These are phyloP conservation scores for Whalleya microplaca DNA, from an alignment of 2,329 filamentous ascomycete species.

Conservation along the genomic window DNA sequence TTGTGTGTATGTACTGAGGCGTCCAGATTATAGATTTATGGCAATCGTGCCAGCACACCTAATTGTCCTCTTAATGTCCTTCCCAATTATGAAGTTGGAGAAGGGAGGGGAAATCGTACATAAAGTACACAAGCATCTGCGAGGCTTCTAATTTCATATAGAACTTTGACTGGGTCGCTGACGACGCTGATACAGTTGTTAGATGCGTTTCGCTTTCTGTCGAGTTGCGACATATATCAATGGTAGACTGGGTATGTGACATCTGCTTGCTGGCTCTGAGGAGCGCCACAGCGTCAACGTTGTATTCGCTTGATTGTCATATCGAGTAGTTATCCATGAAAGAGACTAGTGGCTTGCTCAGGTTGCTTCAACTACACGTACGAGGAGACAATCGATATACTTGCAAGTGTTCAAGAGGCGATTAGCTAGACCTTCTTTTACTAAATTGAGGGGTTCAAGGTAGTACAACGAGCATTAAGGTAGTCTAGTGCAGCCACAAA, in stretches of 20 bases:
- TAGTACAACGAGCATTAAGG: neutral
- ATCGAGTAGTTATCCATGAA: neutral
- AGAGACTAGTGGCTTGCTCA: neutral
- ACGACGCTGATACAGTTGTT: neutral
- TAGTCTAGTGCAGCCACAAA: neutral
- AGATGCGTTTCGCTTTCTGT: neutral
- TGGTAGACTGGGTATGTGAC: neutral
- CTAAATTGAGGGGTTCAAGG: neutral
- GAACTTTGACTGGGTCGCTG: neutral
- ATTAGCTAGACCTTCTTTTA: neutral
- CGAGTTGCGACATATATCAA: neutral
- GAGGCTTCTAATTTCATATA: neutral
- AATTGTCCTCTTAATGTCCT: neutral
- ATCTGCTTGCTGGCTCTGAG: neutral
- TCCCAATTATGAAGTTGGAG: neutral
- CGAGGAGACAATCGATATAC: neutral
- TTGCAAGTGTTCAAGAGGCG: neutral
- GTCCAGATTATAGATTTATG: slow-evolving; percentile 1
- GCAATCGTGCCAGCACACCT: neutral
- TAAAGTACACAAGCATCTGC: neutral
- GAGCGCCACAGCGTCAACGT: neutral
- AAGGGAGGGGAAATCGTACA: no score
- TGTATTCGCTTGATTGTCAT: neutral
- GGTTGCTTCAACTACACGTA: neutral
- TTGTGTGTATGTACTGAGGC: slow-evolving; percentile 2